These are phyloP conservation scores for Claviceps sorghi DNA, from an alignment of 2,329 filamentous ascomycete species.

Conservation along the genomic window DNA sequence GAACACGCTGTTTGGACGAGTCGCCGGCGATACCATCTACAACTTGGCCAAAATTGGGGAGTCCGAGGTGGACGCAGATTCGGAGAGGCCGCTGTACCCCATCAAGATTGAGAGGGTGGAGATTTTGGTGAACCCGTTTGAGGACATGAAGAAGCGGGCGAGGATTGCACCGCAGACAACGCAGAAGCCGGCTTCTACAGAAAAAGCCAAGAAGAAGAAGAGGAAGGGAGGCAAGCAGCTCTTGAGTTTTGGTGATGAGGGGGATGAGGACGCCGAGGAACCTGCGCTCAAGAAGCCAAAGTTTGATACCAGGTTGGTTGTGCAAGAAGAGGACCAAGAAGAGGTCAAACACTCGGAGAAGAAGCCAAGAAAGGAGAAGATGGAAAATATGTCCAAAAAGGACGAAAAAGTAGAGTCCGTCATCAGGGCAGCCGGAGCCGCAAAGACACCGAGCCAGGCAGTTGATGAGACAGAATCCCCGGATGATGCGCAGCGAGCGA, in stretches of 20 bases:
- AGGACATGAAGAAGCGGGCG: conserved; percentile 60
- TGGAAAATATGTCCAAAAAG: conserved; percentile 13
- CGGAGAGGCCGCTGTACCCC: conserved; percentile 74
- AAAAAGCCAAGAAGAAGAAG: conserved; percentile 52
- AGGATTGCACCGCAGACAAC: conserved; percentile 36
- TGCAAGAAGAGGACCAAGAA: conserved; percentile 28
- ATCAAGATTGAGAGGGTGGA: conserved; percentile 62
- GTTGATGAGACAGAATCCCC: background rate
- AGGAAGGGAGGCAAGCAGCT: conserved; percentile 62
- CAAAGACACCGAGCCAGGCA: background rate
- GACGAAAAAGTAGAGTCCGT: conserved; percentile 14
- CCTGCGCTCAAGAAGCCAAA: conserved; percentile 61
- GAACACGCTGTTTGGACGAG: conserved; percentile 85
- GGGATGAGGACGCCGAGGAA: conserved; percentile 33
- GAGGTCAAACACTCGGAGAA: conserved; percentile 11
- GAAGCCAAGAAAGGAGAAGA: conserved; percentile 10
- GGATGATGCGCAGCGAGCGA: background rate
- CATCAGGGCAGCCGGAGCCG: conserved; percentile 5
- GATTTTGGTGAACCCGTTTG: conserved; percentile 68
- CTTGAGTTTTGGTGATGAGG: conserved; percentile 63
- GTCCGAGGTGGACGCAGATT: conserved; percentile 61
- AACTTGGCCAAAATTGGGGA: conserved; percentile 91
- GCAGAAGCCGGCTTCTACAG: conserved; percentile 21
- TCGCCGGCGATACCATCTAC: conserved; percentile 90
- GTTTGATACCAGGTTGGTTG: conserved; percentile 62